Base-by-base conservation (phyloP, 2,329 filamentous ascomycete species). In the Alternaria brassicicola region DNA sequence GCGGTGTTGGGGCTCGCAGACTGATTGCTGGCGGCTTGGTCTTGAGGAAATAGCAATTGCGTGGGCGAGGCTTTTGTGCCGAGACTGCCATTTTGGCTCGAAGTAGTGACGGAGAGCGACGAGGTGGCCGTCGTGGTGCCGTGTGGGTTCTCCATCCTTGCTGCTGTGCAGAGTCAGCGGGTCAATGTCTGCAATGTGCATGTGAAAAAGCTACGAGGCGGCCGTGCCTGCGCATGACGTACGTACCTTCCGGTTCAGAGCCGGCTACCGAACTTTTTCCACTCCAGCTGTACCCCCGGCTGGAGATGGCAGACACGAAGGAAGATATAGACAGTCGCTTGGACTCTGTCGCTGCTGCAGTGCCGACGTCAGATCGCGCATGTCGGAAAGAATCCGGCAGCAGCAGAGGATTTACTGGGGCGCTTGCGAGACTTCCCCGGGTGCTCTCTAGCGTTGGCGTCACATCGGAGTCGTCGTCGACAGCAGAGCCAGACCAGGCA, bases 311-410 rank as follows among this genome's bases (percentile, higher is more conserved):
- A 6, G 88, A 90, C 42, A 86, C 85, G 23, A 90, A 79, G 1
- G 90, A 93, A 7, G 89, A 91, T 59, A 89, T 84, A 23, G 90
- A 93, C 72, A 90, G 82, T 49, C 90, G 86, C 69, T 91, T 89
- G 42, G 81, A 81, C 36, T 88, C 80, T 49, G 62, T 46, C 30
- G 62, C 79, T 42, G 62, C 79, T 42, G 61, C 54, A 35, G 61
- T 53, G 46, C 77, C 75, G 45, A 64, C 61, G 57, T 77, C 83
- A 57, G 85, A 85, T 19, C 81, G 79, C 51, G 79, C 54, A 39
- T 60, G 70, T 46, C 77, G 77, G 61, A 81, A 72, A 30, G 83
- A 77, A 55, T 88, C 86, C 47, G 84, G 81, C 47, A 84, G 76
- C 48, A 66, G 60, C 49, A 69, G 68, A 55, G 71, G 56, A 50